A percentile compares a stretch with the other conserved stretches of the same genome.
Evolutionary conservation across 2,329 filamentous ascomycete species (phyloP).

Genomic region (Diaporthe australafricana): DNA sequence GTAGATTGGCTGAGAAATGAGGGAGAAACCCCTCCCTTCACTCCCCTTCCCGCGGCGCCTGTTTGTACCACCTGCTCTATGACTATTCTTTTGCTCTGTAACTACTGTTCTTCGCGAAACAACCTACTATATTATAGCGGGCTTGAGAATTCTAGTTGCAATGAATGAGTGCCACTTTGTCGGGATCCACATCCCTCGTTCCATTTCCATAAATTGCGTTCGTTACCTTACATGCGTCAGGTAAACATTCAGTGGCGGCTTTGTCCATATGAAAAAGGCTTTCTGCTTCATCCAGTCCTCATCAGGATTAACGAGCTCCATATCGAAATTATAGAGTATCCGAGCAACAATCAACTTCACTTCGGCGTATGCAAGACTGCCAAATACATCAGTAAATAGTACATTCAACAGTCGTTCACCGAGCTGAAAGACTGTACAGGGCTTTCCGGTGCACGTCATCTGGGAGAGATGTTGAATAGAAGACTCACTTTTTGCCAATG

Average conservation of each 20-base stretch:
- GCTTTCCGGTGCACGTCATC: not conserved
- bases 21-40: too few species aligned
- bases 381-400: not conserved
- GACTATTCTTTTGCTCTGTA: too few species aligned
- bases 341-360: conserved; percentile 61
- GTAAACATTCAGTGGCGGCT: conserved; percentile 50
- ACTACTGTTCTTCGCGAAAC: too few species aligned
- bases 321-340: conserved; percentile 62
- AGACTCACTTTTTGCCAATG: conserved; percentile 59
- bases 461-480: not conserved
- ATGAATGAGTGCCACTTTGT: too few species aligned
- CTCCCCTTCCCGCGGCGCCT: too few species aligned
- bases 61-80: too few species aligned
- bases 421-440: not conserved
- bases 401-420: not conserved
- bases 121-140: too few species aligned
- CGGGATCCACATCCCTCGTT: too few species aligned
- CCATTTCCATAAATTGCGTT: not conserved
- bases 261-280: conserved; percentile 54
- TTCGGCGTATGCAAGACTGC: conserved; percentile 61
- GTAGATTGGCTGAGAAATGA: too few species aligned
- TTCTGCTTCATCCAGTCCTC: conserved; percentile 54
- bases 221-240: conserved; percentile 46
- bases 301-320: conserved; percentile 52
- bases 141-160: too few species aligned